A percentile compares a stretch with the other conserved stretches of the same genome.
These are phyloP conservation scores for Senna siamea DNA, from an alignment of 306 rosid genomes.

Conservation along the genomic window DNA sequence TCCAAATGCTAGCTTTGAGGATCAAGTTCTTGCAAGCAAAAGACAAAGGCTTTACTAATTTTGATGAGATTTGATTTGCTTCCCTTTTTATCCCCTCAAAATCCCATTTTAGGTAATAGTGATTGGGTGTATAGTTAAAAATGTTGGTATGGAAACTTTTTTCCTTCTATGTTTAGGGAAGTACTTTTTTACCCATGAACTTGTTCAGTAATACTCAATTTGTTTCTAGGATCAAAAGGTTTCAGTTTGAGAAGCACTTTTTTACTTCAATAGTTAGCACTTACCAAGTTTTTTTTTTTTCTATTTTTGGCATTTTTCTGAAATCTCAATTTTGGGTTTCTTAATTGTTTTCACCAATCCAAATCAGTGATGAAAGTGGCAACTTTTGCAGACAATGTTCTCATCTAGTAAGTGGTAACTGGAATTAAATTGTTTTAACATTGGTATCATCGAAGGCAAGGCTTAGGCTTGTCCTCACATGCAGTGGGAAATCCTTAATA, in stretches of 20 bases:
- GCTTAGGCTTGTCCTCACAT: not conserved
- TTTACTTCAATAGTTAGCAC: no score
- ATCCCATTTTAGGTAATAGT: no score
- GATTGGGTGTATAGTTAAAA: constrained; percentile 48
- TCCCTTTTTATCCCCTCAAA: not conserved
- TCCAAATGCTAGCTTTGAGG: not conserved
- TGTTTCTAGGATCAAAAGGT: no score
- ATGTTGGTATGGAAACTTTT: no score
- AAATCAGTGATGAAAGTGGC: not conserved
- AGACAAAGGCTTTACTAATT: constrained; percentile 55
- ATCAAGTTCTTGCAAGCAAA: constrained; percentile 43
- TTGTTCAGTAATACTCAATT: no score
- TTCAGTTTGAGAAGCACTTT: no score
- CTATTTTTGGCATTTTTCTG: not conserved
- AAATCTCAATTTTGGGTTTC: not conserved
- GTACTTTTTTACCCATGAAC: not conserved
- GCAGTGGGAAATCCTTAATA: constrained; percentile 13
- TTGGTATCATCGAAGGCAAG: constrained; percentile 19
- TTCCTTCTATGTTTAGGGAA: not conserved
- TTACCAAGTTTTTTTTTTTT: no score
- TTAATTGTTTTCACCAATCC: not conserved
- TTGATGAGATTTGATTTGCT: not conserved
- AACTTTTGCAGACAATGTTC: not conserved
- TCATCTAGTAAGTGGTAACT: not conserved
- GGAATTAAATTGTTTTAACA: not conserved